Base-by-base conservation (phyloP, 306 rosid genomes). In the Medicago arabica region DNA sequence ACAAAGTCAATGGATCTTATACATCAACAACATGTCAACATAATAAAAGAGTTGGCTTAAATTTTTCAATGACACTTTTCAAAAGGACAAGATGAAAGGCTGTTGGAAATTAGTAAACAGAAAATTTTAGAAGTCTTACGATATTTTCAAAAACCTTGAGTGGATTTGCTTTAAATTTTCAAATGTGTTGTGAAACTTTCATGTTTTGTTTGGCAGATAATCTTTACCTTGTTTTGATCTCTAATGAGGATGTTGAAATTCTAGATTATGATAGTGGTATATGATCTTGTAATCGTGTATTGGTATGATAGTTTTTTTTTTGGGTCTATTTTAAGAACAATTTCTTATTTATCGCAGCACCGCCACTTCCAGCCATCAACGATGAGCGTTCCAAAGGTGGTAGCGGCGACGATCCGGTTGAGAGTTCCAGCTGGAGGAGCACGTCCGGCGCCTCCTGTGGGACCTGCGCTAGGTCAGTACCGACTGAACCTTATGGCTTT, bases 401-500 rank as follows among this genome's bases (percentile, higher is more conserved):
- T 92, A 25, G 85, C 96, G 2, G 96, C 97, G 28, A 87, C 97
- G 9, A 92, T 92, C 78, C 83, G 89, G 34, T 86, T 94, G 13
- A 86, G 86, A 0, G 93, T 92, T 1, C 90, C 95, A 0, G 97
- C 93, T 0, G 97, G 96, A 3, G 96, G 71, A 0, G 96, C 97
- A 0, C 83, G 88, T 0, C 96, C 96, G 0, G 89, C 90, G 0
- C 95, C 93, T 0, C 92, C 95, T 0, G 95, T 94, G 1, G 97
- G 96, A 0, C 96, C 95, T 0, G 95, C 97, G 0, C 53, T 90
- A 11, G 98, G 96, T 78, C 97, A 94, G 59, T 91, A 95, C 83
- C 81, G 96, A 28, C 85, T 95, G 21, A 95, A 95, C 81, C 88
- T 95, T 14, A 90, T 90, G 97, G 97, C 98, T 4, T 95, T 95